Base-by-base conservation (phyloP, 306 rosid genomes). In the Cucurbita argyrosperma region DNA sequence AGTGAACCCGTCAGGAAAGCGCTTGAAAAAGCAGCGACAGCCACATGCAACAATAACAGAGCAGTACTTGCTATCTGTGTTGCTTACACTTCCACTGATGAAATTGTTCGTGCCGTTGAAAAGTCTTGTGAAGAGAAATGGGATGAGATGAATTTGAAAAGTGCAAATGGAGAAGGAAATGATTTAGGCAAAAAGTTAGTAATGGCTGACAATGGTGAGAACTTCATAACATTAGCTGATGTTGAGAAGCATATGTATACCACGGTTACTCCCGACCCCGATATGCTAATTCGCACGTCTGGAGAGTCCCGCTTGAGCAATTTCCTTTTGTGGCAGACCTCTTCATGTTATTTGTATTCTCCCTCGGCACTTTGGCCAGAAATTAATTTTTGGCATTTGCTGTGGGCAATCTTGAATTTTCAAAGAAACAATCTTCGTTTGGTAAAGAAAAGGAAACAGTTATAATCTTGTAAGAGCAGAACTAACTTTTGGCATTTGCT, bases 271-370 rank as follows among this genome's bases (percentile, higher is more conserved):
- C 85, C 84, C 4, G 79, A 76, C 51, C 87, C 82, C 75, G 83
- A 78, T 72, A 77, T 83, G 16, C 35, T 83, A 37, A 79, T 79
- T 16, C 82, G 83, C n/a, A 78, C 87, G 19, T 85, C 85, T 21
- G 89, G 85, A 16, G 89, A 80, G 84, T 65, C 77, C 8, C 79
- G 84, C 15, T 46, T 80, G 69, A 85, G 88, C 80, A 85, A 85
- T 78, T 85, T 82, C 74, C 88, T 82, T 63, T 71, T 85, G 59
- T 82, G 84, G 88, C 88, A 85, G 79, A 82, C 76, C 65, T 67
- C 77, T 37, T 57, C 5, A 45, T 72, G 81, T 71, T 76, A 54
- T 76, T 64, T 81, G 68, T 84, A 81, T 78, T 81, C 85, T 19
- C 80, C 85, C 1, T 63, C 79, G 4, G 76, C 64, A 52, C 79